phyloP scores from a whole-genome alignment of 2,329 filamentous ascomycete species.

The Penicillium expansum region DNA sequence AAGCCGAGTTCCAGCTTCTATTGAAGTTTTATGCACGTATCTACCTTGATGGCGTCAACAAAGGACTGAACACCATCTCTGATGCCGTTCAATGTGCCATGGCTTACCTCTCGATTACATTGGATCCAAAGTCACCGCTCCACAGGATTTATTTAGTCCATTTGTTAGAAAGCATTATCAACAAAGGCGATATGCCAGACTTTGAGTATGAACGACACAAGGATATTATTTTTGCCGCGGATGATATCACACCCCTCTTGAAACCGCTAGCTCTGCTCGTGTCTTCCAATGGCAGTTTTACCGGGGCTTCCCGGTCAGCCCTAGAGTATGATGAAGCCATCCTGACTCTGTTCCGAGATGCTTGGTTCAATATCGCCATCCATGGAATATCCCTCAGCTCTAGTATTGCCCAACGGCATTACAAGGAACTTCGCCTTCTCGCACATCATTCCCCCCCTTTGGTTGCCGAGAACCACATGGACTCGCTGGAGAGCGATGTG shows the following conservation, averaged over 20 bases:
- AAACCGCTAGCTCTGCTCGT: slow-evolving; percentile 85
- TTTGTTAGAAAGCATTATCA: slow-evolving; percentile 81
- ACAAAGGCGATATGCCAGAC: slow-evolving; percentile 81
- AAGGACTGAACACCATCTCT: slow-evolving; percentile 65
- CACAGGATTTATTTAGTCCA: slow-evolving; percentile 82
- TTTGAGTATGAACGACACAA: slow-evolving; percentile 69
- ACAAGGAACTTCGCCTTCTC: slow-evolving; percentile 75
- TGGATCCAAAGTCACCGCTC: slow-evolving; percentile 65
- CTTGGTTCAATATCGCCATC: slow-evolving; percentile 97
- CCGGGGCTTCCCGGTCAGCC: slow-evolving; percentile 29
- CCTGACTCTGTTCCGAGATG: slow-evolving; percentile 74
- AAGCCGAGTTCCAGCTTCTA: slow-evolving; percentile 78
- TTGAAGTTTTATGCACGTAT: slow-evolving; percentile 79
- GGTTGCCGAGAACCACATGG: slow-evolving; percentile 81
- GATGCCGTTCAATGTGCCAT: slow-evolving; percentile 78
- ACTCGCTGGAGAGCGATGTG: slow-evolving; percentile 91
- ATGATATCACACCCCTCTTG: slow-evolving; percentile 83
- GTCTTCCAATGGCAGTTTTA: slow-evolving; percentile 45
- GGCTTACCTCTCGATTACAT: slow-evolving; percentile 70
- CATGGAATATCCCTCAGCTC: slow-evolving; percentile 83
- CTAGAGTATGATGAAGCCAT: slow-evolving; percentile 62
- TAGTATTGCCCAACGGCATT: slow-evolving; percentile 67
- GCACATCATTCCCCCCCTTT: slow-evolving; percentile 84
- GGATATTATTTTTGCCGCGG: slow-evolving; percentile 77
- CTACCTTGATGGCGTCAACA: slow-evolving; percentile 68